phyloP scores from a whole-genome alignment of 2,329 filamentous ascomycete species.

The Penicillium frequentans region DNA sequence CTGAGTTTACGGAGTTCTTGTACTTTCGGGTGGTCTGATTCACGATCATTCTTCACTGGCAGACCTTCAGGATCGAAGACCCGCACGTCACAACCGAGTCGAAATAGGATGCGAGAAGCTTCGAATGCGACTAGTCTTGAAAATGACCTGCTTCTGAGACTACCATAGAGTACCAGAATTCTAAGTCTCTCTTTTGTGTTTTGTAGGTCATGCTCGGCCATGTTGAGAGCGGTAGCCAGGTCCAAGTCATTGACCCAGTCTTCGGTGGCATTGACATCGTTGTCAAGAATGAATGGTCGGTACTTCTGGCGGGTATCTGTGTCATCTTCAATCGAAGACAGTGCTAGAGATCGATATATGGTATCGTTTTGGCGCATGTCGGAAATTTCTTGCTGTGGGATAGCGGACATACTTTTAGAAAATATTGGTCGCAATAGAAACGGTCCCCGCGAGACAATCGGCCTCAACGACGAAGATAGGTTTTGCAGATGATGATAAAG shows the following conservation, averaged over 20 bases:
- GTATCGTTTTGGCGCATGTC: not conserved
- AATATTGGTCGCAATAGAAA: not conserved
- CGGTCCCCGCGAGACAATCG: not conserved
- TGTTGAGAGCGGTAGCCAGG: slow-evolving; percentile 52
- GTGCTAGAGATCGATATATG: slow-evolving; percentile 40
- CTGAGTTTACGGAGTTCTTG: slow-evolving; percentile 63
- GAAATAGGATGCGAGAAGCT: slow-evolving; percentile 59
- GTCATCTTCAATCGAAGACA: slow-evolving; percentile 51
- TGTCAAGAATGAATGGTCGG: slow-evolving; percentile 57
- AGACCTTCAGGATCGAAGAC: slow-evolving; percentile 60
- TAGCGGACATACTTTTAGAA: too few species aligned
- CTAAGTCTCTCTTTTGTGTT: slow-evolving; percentile 47
- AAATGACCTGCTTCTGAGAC: slow-evolving; percentile 58
- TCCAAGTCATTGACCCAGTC: slow-evolving; percentile 62
- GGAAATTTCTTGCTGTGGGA: not conserved
- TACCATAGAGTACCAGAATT: slow-evolving; percentile 63
- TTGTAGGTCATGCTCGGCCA: slow-evolving; percentile 52
- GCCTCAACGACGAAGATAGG: not conserved
- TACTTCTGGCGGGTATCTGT: slow-evolving; percentile 51
- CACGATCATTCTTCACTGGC: slow-evolving; percentile 63
- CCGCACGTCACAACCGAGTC: slow-evolving; percentile 66
- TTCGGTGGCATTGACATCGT: slow-evolving; percentile 20
- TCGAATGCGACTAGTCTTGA: slow-evolving; percentile 62
- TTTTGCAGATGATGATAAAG: not conserved
- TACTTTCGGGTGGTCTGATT: slow-evolving; percentile 60